A percentile compares a stretch with the other conserved stretches of the same genome.
Conservation (phyloP, 495 filamentous ascomycete genomes). For the Talaromyces trachyspermus region DNA sequence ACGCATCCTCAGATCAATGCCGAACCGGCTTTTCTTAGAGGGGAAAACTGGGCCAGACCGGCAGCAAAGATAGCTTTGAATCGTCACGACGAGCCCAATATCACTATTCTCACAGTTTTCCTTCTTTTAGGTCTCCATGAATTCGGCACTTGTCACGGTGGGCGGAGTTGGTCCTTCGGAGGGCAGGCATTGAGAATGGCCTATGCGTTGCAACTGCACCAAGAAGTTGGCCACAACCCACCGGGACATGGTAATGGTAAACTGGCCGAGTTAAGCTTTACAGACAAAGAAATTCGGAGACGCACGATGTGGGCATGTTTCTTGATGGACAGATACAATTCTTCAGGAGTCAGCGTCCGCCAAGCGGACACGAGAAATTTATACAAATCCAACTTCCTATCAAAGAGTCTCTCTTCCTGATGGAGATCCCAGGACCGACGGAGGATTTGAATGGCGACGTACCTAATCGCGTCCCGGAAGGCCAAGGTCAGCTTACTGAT, state of each 20-base stretch:
- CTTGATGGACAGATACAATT: slow-evolving; percentile 95
- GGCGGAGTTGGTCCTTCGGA: slow-evolving; percentile 88
- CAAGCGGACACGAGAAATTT: slow-evolving; percentile 83
- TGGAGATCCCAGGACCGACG: slow-evolving; percentile 83
- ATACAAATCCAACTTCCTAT: slow-evolving; percentile 87
- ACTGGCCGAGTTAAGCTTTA: slow-evolving; percentile 68
- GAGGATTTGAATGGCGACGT: slow-evolving; percentile 75
- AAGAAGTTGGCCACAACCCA: slow-evolving; percentile 85
- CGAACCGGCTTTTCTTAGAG: slow-evolving; percentile 80
- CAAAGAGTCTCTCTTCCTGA: slow-evolving; percentile 80
- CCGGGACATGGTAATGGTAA: slow-evolving; percentile 52
- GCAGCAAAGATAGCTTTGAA: slow-evolving; percentile 78
- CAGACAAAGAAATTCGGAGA: slow-evolving; percentile 85
- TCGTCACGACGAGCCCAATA: slow-evolving; percentile 89
- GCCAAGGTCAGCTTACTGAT: slow-evolving; percentile 56
- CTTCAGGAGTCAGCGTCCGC: slow-evolving; percentile 91
- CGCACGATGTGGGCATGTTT: slow-evolving; percentile 98
- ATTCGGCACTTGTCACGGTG: slow-evolving; percentile 94
- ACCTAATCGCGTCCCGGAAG: slow-evolving; percentile 54
- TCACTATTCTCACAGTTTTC: slow-evolving; percentile 86
- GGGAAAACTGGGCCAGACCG: slow-evolving; percentile 80
- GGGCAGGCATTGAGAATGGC: slow-evolving; percentile 96
- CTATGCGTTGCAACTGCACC: slow-evolving; percentile 88
- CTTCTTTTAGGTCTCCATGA: slow-evolving; percentile 86
- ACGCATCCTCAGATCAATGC: slow-evolving; percentile 80